phyloP scores from a whole-genome alignment of 331 rosid genomes.

The Spiraea crenata region DNA sequence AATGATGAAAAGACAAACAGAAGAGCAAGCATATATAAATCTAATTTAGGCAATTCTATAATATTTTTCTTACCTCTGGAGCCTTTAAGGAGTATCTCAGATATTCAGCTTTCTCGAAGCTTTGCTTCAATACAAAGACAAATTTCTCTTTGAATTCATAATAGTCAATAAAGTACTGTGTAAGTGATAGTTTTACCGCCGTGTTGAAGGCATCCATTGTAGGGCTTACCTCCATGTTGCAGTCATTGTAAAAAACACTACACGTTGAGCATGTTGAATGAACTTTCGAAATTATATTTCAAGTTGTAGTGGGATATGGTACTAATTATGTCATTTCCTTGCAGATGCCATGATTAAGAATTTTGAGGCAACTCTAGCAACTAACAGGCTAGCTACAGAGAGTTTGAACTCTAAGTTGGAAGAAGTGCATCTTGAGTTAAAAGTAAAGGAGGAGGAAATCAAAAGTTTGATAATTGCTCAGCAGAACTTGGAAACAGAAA shows the following conservation, averaged over 20 bases:
- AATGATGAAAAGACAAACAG: not conserved
- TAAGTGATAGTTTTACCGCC: not conserved
- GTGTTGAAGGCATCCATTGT: not conserved
- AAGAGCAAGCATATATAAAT: not conserved
- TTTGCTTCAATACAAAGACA: not conserved
- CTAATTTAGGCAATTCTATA: not conserved
- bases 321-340: slow-evolving; percentile 21
- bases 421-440: slow-evolving; percentile 53
- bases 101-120: not conserved
- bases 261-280: not conserved
- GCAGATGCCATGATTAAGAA: slow-evolving; percentile 66
- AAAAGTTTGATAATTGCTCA: slow-evolving; percentile 35
- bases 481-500: slow-evolving; percentile 59
- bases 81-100: not conserved
- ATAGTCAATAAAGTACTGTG: not conserved
- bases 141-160: not conserved
- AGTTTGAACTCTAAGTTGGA: slow-evolving; percentile 59
- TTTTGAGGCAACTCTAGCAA: slow-evolving; percentile 53
- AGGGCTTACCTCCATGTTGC: not conserved
- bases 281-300: not conserved
- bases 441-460: slow-evolving; percentile 67
- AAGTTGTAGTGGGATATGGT: slow-evolving; percentile 7
- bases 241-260: not conserved
- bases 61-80: not conserved
- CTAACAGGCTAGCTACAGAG: slow-evolving; percentile 54